These are phyloP conservation scores for Phytophthora foliorum DNA, from an alignment of 352 stramenopile genomes.

Conservation along the genomic window DNA sequence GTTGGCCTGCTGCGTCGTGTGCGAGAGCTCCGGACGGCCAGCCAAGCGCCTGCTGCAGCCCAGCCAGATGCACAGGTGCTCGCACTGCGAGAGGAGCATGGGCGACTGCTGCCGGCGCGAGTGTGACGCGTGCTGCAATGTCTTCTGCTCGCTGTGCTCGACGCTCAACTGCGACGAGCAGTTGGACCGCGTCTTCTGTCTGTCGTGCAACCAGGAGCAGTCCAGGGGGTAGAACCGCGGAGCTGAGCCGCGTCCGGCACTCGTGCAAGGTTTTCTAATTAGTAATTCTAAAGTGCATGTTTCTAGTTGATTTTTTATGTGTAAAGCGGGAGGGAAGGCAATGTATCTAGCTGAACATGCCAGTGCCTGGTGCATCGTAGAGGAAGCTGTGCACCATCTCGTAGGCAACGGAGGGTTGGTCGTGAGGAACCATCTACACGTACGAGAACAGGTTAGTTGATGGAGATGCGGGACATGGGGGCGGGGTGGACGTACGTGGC, in stretches of 20 bases:
- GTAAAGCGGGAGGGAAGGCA: not conserved
- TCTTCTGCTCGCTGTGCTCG: conserved; percentile 85
- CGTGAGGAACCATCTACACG: conserved; percentile 79
- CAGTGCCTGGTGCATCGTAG: conserved; percentile 14
- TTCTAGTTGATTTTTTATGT: conserved; percentile 8
- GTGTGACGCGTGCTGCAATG: conserved; percentile 59
- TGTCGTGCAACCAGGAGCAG: conserved; percentile 71
- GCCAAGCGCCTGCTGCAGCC: conserved; percentile 25
- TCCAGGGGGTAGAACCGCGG: conserved; percentile 15
- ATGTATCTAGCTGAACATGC: conserved; percentile 49
- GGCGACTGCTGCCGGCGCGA: conserved; percentile 69
- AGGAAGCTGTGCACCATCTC: conserved; percentile 67
- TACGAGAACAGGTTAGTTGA: conserved; percentile 5
- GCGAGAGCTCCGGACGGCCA: conserved; percentile 31
- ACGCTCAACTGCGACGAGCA: conserved; percentile 88
- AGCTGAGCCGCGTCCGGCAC: not conserved
- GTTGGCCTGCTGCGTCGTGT: conserved; percentile 49
- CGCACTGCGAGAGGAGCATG: conserved; percentile 73
- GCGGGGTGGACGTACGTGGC: conserved; percentile 67
- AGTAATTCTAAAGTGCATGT: conserved; percentile 45
- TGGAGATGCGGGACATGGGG: not conserved
- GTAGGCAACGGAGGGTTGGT: conserved; percentile 63
- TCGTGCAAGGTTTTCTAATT: conserved; percentile 14
- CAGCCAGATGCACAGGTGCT: conserved; percentile 43
- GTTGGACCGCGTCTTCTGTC: conserved; percentile 83